Conservation (phyloP, 1,284 basidiomycete species). For the Coniferiporia weirii region DNA sequence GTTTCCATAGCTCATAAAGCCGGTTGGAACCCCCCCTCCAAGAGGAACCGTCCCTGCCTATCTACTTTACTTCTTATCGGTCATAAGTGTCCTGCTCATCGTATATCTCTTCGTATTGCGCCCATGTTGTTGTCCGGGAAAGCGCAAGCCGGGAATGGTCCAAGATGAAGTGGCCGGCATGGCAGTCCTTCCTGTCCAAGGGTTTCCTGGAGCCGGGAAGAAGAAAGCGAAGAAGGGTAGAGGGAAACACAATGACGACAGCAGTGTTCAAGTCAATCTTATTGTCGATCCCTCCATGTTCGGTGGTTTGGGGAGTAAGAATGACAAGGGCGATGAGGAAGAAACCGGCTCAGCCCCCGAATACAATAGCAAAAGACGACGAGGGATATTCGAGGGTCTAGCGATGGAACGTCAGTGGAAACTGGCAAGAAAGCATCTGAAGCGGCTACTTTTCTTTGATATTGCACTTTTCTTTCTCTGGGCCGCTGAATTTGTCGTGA, state of each 20-base stretch:
- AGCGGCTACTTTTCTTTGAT: constrained; percentile 49
- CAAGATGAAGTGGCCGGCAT: constrained; percentile 41
- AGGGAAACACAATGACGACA: constrained; percentile 30
- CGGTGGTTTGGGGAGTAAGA: constrained; percentile 29
- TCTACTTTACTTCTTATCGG: constrained; percentile 52
- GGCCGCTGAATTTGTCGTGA: constrained; percentile 54
- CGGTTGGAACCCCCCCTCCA: constrained; percentile 48
- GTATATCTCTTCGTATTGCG: constrained; percentile 54
- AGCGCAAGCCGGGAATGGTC: constrained; percentile 23
- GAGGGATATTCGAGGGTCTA: constrained; percentile 53
- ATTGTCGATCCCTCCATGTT: constrained; percentile 65
- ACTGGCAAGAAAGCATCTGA: constrained; percentile 45
- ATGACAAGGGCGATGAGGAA: constrained; percentile 24
- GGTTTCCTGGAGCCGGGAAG: constrained; percentile 35
- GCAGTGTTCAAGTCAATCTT: constrained; percentile 62
- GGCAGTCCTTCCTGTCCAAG: constrained; percentile 60
- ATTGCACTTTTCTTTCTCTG: constrained; percentile 46
- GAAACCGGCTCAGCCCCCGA: constrained; percentile 24
- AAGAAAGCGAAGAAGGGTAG: constrained; percentile 30
- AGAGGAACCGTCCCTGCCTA: constrained; percentile 49
- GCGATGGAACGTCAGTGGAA: constrained; percentile 62
- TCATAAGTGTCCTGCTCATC: constrained; percentile 45
- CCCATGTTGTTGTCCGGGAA: constrained; percentile 44
- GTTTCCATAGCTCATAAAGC: constrained; percentile 48
- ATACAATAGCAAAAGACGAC: constrained; percentile 27